phyloP scores from a whole-genome alignment of 352 stramenopile genomes.

The Blastocystis sp. region DNA sequence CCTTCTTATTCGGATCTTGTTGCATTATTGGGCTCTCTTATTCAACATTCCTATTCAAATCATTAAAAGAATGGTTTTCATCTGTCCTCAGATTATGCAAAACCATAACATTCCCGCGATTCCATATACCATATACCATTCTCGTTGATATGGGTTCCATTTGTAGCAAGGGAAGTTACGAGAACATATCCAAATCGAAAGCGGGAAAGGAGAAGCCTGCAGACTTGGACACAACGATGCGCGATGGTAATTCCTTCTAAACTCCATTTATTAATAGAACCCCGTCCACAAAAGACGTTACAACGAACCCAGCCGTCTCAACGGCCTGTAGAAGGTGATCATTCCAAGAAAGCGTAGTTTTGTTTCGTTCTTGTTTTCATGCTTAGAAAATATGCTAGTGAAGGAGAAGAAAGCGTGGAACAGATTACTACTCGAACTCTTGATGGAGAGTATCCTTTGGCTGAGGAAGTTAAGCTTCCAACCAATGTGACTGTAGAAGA shows the following conservation, averaged over 20 bases:
- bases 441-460: conserved; percentile 4
- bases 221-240: conserved; percentile 42
- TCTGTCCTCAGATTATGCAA: too few species aligned
- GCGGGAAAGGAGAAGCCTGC: conserved; percentile 11
- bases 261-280: not conserved
- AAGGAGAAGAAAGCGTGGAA: conserved; percentile 16
- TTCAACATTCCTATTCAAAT: too few species aligned
- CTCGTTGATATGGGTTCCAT: conserved; percentile 35
- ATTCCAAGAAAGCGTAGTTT: not conserved
- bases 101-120: not conserved
- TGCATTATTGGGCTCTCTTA: too few species aligned
- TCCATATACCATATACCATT: too few species aligned
- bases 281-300: not conserved
- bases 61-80: too few species aligned
- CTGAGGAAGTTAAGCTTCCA: conserved; percentile 28
- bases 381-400: conserved; percentile 21
- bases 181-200: conserved; percentile 39
- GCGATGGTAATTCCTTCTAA: not conserved
- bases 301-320: not conserved
- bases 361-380: not conserved
- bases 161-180: conserved; percentile 56
- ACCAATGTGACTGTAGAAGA: conserved; percentile 38
- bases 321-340: not conserved
- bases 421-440: conserved; percentile 22
- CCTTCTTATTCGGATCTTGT: too few species aligned